Base-by-base conservation (phyloP, 148 eudicot genomes). In the Rhododendron ferrugineum region DNA sequence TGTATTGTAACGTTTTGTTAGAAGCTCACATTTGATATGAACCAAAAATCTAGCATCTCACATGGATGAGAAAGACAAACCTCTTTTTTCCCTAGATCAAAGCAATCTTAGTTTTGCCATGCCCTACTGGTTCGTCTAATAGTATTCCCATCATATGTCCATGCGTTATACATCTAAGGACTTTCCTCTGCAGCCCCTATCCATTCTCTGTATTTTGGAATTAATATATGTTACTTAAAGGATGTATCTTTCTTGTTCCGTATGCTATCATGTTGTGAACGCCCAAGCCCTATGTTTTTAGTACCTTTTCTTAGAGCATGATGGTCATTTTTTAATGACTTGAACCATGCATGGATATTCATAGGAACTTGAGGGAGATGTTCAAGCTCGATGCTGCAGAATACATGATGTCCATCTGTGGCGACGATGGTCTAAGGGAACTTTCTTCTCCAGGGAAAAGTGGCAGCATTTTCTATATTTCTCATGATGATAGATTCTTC, bases 321-420 rank as follows among this genome's bases (percentile, higher is more conserved):
- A 76, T 83, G 32, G 30, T 15, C 36, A 16, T 62, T 87, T 78
- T 49, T 28, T 3, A 23, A 20, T 54, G 66, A 36, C 36, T 66
- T 78, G 49, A 64, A 20, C 28, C 52, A 50, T 77, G 46, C 72
- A 22, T 81, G 46, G 28, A 79, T 64, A 66, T 54, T 81, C 66
- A 52, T 54, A 26, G 99, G 96, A 94, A 97, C 85, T 80, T 97
- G 93, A 92, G 98, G 90, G 99, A 94, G 90, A 77, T 97, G 96
- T 97, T 97, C 91, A 95, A 93, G 96, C 87, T 97, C 64, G 92
- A 94, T 90, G 95, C 99, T 88, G 96, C 99, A 70, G 99, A 97
- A 64, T 97, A 95, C 89, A 97, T 97, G 99, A 95, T 97, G 98
- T 97, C 99, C 73, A 95, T 97, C 37, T 97, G 99, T 86, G 99